Evolutionary conservation across 805 yeast genomes (phyloP).

Genomic region (Tetrapisispora arboricola): DNA sequence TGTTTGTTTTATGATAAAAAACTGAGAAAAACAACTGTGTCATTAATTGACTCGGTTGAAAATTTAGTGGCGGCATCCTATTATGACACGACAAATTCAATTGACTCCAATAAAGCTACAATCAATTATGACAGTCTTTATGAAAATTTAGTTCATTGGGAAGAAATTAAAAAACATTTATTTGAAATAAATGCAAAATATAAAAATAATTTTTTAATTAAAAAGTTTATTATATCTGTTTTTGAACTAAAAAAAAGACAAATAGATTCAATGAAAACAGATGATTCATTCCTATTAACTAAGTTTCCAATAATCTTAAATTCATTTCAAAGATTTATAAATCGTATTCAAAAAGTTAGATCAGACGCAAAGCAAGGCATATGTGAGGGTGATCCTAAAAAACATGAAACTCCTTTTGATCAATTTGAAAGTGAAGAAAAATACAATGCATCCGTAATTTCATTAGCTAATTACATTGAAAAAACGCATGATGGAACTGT

Average conservation of each 20-base stretch:
- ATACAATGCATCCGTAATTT: background rate
- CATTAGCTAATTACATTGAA: conserved; percentile 1
- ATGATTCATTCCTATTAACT: background rate
- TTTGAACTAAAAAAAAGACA: background rate
- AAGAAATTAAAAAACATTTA: background rate
- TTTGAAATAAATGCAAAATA: background rate
- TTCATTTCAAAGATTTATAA: background rate
- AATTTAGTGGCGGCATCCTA: background rate
- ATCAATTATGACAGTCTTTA: background rate
- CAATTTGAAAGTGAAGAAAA: background rate
- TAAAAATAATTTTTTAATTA: background rate
- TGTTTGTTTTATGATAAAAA: background rate
- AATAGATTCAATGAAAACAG: background rate
- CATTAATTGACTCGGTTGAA: background rate
- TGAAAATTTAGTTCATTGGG: background rate
- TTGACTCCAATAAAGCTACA: too few relatives aligned
- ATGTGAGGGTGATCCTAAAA: background rate
- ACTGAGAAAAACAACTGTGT: background rate
- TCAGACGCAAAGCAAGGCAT: background rate
- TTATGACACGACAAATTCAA: background rate
- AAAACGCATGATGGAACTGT: background rate
- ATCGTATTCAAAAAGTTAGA: background rate
- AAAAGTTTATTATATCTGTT: background rate
- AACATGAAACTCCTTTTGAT: background rate
- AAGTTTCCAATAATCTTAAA: background rate